Base-by-base conservation (phyloP, 805 yeast genomes). In the Schwanniomyces sp. region DNA sequence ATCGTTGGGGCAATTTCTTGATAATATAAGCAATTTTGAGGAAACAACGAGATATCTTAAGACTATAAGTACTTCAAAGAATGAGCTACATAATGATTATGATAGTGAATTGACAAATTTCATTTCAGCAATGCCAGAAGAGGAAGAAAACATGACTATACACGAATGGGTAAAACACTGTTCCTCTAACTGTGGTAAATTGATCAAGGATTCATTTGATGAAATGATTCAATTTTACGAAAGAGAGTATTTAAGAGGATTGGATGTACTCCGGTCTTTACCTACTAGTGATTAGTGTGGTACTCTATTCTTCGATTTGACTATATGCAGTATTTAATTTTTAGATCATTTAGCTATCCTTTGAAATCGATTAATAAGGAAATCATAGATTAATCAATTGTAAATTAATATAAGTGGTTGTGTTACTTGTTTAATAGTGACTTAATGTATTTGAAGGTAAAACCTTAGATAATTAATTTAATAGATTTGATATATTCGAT, bases 101-200 rank as follows among this genome's bases (percentile, higher is more conserved):
- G 88, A 84, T 48, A 91, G 92, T 1, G 77, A 78, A 26, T 64
- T 87, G 18, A 80, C 88, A 0, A 72, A 72, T 43, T 86, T 86
- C 56, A 80, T 86, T 6, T 74, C 82, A 1, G 81, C 81, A 38
- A 82, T 87, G 81, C 91, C 92, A 0, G 81, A 78, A 27, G 79
- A 78, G 24, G 91, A 87, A 57, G 70, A 87, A 54, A 72, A 79
- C 10, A 81, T 85, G 85, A 80, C 86, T 0, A 78, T 89, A n/a
- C 73, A 75, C 42, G 80, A 86, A 49, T 90, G 96, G 96, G 65
- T 87, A 17, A 58, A 59, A 27, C 70, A 75, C 52, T 77, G 78
- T 55, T 86, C 89, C 0, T 63, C 66, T 10, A 79, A 78, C 52
- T 84, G 86, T 18, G 75, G 75, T 37, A 63, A 63, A 25, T 69